Evolutionary conservation across 345 rosid species (phyloP).

Genomic region (Linum tenue): DNA sequence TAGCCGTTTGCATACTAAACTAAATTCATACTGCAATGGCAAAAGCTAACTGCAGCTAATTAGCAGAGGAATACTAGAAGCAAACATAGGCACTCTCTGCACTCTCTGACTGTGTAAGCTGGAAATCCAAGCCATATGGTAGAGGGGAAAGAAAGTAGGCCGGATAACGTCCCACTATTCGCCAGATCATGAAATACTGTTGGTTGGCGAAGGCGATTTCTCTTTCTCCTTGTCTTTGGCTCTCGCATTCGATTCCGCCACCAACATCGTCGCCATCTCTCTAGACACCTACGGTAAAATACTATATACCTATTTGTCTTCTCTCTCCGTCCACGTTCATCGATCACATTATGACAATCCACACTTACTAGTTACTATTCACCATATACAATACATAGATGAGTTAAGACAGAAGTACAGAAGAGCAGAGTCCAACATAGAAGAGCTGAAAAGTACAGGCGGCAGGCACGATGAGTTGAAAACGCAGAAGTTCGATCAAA

Average conservation of each 20-base stretch:
- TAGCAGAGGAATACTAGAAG: no score
- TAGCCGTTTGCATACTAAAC: no score
- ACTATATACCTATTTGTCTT: not conserved
- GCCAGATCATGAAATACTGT: constrained; percentile 29
- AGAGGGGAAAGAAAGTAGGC: no score
- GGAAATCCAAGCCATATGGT: no score
- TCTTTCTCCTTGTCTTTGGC: constrained; percentile 45
- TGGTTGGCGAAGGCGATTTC: constrained; percentile 57
- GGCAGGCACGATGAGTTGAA: constrained; percentile 14
- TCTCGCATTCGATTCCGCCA: constrained; percentile 36
- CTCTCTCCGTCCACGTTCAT: no score
- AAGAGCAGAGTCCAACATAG: constrained; percentile 13
- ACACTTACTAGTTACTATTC: no score
- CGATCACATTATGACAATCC: no score
- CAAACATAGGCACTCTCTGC: no score
- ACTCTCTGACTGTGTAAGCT: no score
- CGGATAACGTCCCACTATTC: no score
- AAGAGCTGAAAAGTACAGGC: constrained; percentile 18
- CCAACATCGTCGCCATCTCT: constrained; percentile 39
- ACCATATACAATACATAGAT: not conserved
- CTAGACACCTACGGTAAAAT: constrained; percentile 29
- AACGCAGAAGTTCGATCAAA: constrained; percentile 14
- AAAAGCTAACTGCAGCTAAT: no score
- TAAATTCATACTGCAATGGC: no score
- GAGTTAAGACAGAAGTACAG: constrained; percentile 5